These are phyloP conservation scores for Oryza officinalis DNA, from an alignment of 176 grass and related monocot species.

Conservation along the genomic window DNA sequence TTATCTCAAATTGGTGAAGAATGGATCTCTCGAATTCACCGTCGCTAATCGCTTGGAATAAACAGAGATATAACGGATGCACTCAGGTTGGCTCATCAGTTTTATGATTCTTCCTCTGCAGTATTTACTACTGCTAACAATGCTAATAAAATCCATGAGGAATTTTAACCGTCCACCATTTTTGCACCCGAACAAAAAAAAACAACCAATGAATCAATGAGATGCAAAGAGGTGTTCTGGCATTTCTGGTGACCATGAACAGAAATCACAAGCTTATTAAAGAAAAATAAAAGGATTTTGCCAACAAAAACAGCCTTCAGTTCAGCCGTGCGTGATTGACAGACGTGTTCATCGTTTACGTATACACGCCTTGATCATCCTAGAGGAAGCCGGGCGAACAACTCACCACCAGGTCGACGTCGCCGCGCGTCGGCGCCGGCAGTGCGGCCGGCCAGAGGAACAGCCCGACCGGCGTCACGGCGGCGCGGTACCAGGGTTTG, in stretches of 20 bases:
- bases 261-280: not conserved
- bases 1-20: not conserved
- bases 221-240: not conserved
- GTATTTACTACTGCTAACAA: not conserved
- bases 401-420: conserved; percentile 15
- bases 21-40: not conserved
- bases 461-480: conserved; percentile 11
- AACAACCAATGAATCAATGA: not conserved
- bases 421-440: not conserved
- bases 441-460: conserved; percentile 11
- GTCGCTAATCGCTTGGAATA: not conserved
- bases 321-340: no score
- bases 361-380: not conserved
- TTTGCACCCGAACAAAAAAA: not conserved
- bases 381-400: not conserved
- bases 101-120: not conserved
- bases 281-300: not conserved
- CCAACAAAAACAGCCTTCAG: no score
- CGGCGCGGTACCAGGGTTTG: conserved; percentile 47
- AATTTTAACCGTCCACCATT: not conserved
- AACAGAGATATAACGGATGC: no score
- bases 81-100: not conserved
- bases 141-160: not conserved
- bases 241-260: not conserved
- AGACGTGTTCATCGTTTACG: no score